Evolutionary conservation across 768 basidiomycete species (phyloP).

Genomic region (Suillus plorans): DNA sequence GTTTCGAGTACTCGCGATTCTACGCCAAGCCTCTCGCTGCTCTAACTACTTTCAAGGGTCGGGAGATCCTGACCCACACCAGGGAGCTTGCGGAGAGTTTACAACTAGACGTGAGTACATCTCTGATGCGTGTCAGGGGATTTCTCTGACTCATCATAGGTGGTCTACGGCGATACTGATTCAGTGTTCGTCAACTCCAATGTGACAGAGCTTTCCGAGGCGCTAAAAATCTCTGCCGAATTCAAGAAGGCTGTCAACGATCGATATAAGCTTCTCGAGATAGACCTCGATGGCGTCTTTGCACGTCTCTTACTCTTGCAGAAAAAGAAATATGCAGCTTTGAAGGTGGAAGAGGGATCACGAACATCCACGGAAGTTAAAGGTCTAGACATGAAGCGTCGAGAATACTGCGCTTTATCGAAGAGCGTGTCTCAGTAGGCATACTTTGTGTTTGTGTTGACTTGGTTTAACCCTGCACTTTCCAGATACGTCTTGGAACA

Average conservation of each 20-base stretch:
- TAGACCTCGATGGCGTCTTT: constrained; percentile 94
- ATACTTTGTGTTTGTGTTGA: background rate
- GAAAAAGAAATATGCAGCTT: constrained; percentile 99
- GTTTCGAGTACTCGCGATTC: constrained; percentile 95
- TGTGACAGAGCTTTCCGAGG: constrained; percentile 83
- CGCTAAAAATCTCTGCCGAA: constrained; percentile 84
- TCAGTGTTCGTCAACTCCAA: constrained; percentile 99
- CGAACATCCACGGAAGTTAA: constrained; percentile 87
- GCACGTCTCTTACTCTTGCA: constrained; percentile 89
- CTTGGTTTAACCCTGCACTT: background rate
- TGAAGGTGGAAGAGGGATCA: constrained; percentile 87
- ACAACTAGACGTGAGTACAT: constrained; percentile 77
- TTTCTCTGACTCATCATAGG: constrained; percentile 45
- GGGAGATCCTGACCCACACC: constrained; percentile 94
- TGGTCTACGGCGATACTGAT: constrained; percentile 98
- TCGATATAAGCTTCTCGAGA: constrained; percentile 91
- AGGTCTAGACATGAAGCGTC: constrained; percentile 97
- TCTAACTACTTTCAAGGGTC: constrained; percentile 95
- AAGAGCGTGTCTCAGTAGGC: constrained; percentile 90
- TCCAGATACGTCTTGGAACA: constrained; percentile 86
- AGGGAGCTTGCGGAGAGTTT: constrained; percentile 89
- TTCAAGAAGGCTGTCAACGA: constrained; percentile 98
- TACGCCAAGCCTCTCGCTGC: constrained; percentile 97
- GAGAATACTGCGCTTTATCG: constrained; percentile 91
- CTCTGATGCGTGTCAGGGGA: background rate